phyloP scores from a whole-genome alignment of 139 green algal species.

The Volvox africanus region DNA sequence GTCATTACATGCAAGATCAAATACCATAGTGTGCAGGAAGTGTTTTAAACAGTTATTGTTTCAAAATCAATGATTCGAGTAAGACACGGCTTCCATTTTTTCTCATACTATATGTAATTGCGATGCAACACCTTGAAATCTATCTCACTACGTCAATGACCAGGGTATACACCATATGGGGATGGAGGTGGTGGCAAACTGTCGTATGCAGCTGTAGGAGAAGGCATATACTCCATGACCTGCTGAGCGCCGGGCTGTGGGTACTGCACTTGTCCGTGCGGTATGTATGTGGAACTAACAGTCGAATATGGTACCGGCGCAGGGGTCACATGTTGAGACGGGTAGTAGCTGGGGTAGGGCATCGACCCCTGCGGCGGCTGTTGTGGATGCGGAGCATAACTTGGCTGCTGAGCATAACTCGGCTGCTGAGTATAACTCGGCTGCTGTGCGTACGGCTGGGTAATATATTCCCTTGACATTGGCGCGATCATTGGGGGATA shows the following conservation, averaged over 20 bases:
- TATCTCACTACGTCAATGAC: background rate
- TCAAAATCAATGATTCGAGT: too few relatives aligned
- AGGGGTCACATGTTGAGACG: background rate
- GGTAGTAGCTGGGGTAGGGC: background rate
- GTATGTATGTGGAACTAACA: background rate
- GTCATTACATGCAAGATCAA: too few relatives aligned
- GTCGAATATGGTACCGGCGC: background rate
- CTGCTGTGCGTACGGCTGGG: slow-evolving; percentile 31
- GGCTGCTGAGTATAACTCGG: background rate
- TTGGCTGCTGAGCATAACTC: background rate
- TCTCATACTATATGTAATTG: too few relatives aligned
- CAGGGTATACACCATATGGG: background rate
- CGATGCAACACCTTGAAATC: too few relatives aligned
- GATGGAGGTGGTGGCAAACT: background rate
- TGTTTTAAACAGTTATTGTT: too few relatives aligned
- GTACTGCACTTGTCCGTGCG: background rate
- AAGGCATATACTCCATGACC: background rate
- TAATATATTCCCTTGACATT: background rate
- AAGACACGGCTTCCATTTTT: too few relatives aligned
- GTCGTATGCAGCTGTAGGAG: background rate
- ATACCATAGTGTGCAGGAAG: too few relatives aligned
- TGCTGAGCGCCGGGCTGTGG: background rate
- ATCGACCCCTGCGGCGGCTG: background rate
- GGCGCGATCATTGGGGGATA: background rate
- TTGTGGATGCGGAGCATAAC: background rate